Conservation (phyloP, 108 stramenopile species). For the Conticribra weissflogii region DNA sequence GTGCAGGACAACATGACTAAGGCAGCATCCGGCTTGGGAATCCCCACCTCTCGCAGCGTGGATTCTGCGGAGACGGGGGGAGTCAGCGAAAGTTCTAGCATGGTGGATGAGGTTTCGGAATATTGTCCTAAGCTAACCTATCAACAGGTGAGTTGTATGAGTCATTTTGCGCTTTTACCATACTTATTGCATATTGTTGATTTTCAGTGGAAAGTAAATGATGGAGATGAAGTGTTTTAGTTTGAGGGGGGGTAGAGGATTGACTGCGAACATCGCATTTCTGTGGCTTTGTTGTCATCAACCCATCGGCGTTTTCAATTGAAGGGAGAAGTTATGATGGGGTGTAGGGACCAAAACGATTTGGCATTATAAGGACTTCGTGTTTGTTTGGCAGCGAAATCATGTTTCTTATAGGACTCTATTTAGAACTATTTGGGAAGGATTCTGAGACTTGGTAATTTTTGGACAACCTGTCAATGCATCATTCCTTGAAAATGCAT, state of each 20-base stretch:
- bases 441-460: too few relatives aligned
- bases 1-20: constrained; percentile 14
- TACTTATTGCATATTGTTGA: neutral
- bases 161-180: neutral
- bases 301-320: neutral
- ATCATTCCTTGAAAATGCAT: too few relatives aligned
- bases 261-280: neutral
- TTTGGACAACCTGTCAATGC: too few relatives aligned
- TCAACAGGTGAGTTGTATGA: constrained; percentile 62
- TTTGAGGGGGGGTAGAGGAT: neutral
- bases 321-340: neutral
- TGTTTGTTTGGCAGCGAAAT: too few relatives aligned
- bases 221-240: neutral
- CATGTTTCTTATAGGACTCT: neutral
- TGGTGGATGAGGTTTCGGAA: constrained; percentile 69
- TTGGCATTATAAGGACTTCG: too few relatives aligned
- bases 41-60: constrained; percentile 2
- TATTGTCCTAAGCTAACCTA: constrained; percentile 82
- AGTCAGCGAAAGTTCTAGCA: constrained; percentile 33
- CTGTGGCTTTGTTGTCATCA: too few relatives aligned
- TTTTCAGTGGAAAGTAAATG: neutral
- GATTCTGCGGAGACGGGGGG: constrained; percentile 13
- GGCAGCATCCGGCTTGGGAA: constrained; percentile 28
- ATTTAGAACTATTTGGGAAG: neutral
- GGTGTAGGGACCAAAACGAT: neutral